Percentiles rank a stretch among this genome's conserved stretches.
These are phyloP conservation scores for Phaeosphaeriaceae sp. DNA, from an alignment of 2,329 filamentous ascomycete genomes.

Conservation along the genomic window DNA sequence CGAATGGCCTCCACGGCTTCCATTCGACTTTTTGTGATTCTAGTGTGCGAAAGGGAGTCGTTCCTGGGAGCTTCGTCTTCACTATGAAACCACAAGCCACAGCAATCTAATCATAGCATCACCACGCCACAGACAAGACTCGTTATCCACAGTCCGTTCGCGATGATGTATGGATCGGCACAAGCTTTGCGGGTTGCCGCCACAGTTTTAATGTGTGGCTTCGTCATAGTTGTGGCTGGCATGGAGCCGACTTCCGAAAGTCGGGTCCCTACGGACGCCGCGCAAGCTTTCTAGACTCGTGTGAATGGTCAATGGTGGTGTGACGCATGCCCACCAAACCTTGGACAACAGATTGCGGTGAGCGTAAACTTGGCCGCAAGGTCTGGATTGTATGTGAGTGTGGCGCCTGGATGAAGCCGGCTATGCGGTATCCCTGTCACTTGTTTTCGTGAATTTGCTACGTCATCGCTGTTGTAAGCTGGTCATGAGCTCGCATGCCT, in stretches of 20 bases:
- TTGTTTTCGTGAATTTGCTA: constrained; percentile 11
- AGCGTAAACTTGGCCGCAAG: constrained; percentile 10
- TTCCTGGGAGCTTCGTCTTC: no score
- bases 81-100: background rate
- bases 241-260: background rate
- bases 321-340: constrained; percentile 15
- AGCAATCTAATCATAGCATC: constrained; percentile 5
- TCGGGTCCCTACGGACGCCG: background rate
- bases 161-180: constrained; percentile 17
- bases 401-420: constrained; percentile 18
- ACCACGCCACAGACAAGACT: constrained; percentile 8
- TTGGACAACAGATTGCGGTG: constrained; percentile 7
- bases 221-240: constrained; percentile 3
- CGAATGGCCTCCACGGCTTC: no score
- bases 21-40: no score
- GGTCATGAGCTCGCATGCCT: constrained; percentile 28
- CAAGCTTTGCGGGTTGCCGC: constrained; percentile 1
- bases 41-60: no score
- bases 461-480: constrained; percentile 20
- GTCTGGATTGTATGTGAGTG: constrained; percentile 7
- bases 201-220: constrained; percentile 1
- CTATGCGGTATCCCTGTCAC: constrained; percentile 15
- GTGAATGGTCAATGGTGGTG: background rate
- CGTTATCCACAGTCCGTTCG: constrained; percentile 6
- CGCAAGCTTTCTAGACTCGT: constrained; percentile 2